Evolutionary conservation across 208 protist species (phyloP).

Genomic region (Trichomonas gallinae): DNA sequence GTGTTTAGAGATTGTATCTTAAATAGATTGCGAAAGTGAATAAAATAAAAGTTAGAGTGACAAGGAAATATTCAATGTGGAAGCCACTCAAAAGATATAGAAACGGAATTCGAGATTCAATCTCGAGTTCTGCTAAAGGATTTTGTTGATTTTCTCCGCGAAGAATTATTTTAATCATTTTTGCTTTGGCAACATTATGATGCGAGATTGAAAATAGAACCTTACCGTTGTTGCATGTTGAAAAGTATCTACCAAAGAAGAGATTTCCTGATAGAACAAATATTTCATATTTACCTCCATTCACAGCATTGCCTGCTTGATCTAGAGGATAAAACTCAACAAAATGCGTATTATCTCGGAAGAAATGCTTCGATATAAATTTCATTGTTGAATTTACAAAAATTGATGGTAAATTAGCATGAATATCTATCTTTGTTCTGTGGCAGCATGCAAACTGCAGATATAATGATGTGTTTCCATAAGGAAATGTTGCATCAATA

Average conservation of each 20-base stretch:
- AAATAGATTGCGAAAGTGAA: neutral
- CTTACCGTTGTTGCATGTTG: neutral
- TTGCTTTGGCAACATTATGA: neutral
- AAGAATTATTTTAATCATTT: neutral
- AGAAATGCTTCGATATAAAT: too few relatives aligned
- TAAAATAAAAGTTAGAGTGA: neutral
- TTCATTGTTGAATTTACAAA: too few relatives aligned
- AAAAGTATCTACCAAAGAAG: neutral
- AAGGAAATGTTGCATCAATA: neutral
- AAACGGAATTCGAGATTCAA: neutral
- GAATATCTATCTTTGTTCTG: neutral
- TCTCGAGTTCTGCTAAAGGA: neutral
- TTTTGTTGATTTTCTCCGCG: neutral
- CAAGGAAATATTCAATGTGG: neutral
- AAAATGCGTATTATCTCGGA: too few relatives aligned
- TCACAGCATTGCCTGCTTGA: too few relatives aligned
- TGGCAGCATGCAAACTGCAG: neutral
- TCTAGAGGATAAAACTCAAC: too few relatives aligned
- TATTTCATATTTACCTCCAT: neutral
- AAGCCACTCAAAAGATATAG: neutral
- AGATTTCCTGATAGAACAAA: neutral
- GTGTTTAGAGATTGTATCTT: neutral
- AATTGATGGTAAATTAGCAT: too few relatives aligned
- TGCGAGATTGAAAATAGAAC: neutral
- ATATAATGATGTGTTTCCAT: neutral